Base-by-base conservation (phyloP, 108 stramenopile genomes). In the Nitzschia sp. region DNA sequence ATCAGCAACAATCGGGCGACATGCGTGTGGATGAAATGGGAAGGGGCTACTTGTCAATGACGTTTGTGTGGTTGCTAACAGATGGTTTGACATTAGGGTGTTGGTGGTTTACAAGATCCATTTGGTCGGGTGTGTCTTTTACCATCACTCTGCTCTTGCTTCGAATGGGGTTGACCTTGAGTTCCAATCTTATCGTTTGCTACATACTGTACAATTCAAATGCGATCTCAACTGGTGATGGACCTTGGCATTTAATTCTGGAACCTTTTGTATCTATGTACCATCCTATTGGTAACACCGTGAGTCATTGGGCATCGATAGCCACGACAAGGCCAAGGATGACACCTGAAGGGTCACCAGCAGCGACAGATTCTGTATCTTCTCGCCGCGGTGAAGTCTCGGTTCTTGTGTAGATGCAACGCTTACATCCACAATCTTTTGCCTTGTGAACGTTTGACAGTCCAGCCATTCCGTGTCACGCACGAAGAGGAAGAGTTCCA, bases 11-110 rank as follows among this genome's bases (percentile, higher is more conserved):
- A 11, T 57, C 51, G 22, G 67, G 78, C 65, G 68, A 78, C 56
- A 22, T 21, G 9, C 5, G 17, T 8, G 22, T 75, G 38, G 88
- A 83, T 10, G 72, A 74, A 19, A 54, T 86, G 10, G 84, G 83
- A 68, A 70, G 79, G 53, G 88, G 76, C 11, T 83, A 57, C 22
- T 11, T 89, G 11, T 53, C 80, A 34, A 60, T 84, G 29, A 38
- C 51, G 9, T 51, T 69, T 8, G 25, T 89, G 12, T 10, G 55
- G 20, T 42, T 82, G 17, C 57, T 79, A 0, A 72, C 82, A 17
- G 88, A 89, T 73, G 66, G 76, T 24, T 77, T 84, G 85, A 80
- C 88, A 0, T 8, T 82, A 24, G 82, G 71, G n/a, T 76, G 82
- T 2, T 89, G 85, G 83, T 26, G 70, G 41, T 52, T 55, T 0